Evolutionary conservation across 2,329 filamentous ascomycete species (phyloP), one percentile per base, ranked within the genome.

Genomic region (Madurella mycetomatis): DNA sequence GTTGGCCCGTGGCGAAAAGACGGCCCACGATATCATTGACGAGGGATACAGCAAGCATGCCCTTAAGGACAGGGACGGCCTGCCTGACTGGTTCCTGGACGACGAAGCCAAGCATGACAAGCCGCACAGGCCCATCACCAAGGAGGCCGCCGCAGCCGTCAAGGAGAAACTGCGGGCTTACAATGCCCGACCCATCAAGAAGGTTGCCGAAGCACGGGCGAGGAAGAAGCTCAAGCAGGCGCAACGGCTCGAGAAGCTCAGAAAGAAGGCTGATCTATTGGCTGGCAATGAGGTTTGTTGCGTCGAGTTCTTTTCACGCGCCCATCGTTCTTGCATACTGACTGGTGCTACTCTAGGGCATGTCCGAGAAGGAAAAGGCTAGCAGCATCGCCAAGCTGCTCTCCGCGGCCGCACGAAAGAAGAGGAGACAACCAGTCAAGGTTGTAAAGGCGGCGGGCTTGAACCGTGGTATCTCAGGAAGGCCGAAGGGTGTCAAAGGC

Each of bases 81-180:
- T 99, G 1, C 94, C 94, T 0, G 92, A 97, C 49, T 99, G 95
- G 95, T 99, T 99, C 77, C 73, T 96, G 15, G 94, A 99, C 66
- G 94, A 99, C 66, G 94, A 99, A 71, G 70, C 73, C 62, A 84
- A 80, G 64, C 92, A 99, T 73, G 90, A 92, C 72, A 90, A 86
- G 68, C 82, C 82, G 1, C 86, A 94, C 60, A 87, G 90, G 55
- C 95, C 94, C n/a, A 92, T 95, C 65, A 91, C 86, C 48, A 94
- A 94, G 64, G 90, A 90, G 34, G 95, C 88, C 0, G 92, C 92
- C 0, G 80, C 83, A 13, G 94, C 94, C 2, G 96, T 99, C 76
- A 92, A 94, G 71, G 92, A 96, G 67, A 99, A 99, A 74, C 70
- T 88, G 67, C 87, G 92, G 32, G 92, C 94, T 0, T 82, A 95